Base-by-base conservation (phyloP, 768 basidiomycete genomes). In the Coprinellus aureogranulatus region DNA sequence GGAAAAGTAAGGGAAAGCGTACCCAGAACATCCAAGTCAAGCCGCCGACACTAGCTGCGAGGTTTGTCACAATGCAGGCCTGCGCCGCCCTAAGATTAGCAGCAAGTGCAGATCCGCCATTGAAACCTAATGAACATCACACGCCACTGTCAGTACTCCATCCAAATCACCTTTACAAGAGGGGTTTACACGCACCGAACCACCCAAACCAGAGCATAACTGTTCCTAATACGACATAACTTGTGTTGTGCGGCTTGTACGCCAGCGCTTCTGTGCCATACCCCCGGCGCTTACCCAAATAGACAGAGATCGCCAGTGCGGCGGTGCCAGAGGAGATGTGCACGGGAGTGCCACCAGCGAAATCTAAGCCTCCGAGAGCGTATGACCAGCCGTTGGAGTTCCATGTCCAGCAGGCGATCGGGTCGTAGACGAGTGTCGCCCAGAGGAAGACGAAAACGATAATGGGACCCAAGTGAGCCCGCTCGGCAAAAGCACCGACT, bases 351-450 rank as follows among this genome's bases (percentile, higher is more conserved):
- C 96, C 96, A 25, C 95, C 95, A 10, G 95, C 95, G 60, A 96
- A 95, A 68, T 94, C 92, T 56, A 93, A 88, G 57, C 88, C 90
- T 16, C 93, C 95, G 53, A 91, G 77, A 31, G 84, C 68, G 72
- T 78, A 87, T 0, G 89, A 88, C 94, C 83, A 86, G 30, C 85
- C 85, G 31, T 89, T 83, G 28, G 81, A 61, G 65, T 93, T 94
- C 96, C 96, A 98, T 3, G 94, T 91, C 94, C 95, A 97, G 73
- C 91, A 93, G 0, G 93, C 96, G 55, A 98, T 86, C 1, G 94
- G 94, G 66, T 96, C 89, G 72, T 98, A 98, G 14, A 94, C 92
- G 56, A 94, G 65, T 3, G 90, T 91, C 11, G 85, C 78, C 96
- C 96, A 98, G 49, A 85, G 65, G 67, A 98, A 98, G 63, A 94